Evolutionary conservation across 148 eudicot species (phyloP).

Genomic region (Vaccinium corymbosum): DNA sequence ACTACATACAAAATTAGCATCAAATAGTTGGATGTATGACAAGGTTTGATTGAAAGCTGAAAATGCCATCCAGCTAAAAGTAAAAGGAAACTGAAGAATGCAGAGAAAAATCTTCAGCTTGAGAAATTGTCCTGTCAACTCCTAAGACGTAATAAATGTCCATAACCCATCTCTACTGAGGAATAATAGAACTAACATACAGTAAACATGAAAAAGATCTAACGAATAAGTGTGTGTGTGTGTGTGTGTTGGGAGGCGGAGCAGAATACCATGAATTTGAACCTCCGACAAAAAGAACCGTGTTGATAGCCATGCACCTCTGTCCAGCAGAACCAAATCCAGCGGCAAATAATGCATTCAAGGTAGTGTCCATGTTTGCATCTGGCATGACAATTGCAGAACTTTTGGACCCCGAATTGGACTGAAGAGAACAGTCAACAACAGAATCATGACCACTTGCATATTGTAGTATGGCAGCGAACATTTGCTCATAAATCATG

Average conservation of each 20-base stretch:
- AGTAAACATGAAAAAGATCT: not conserved
- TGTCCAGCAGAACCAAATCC: constrained; percentile 96
- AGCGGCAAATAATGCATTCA: constrained; percentile 76
- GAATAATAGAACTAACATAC: not conserved
- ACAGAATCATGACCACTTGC: constrained; percentile 8
- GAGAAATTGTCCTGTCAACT: not conserved
- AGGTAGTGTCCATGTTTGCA: constrained; percentile 67
- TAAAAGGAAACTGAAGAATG: not conserved
- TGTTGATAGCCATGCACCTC: constrained; percentile 86
- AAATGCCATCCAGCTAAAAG: not conserved
- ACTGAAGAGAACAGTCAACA: constrained; percentile 32
- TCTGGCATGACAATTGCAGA: constrained; percentile 84
- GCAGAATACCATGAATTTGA: constrained; percentile 58
- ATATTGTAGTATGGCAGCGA: not conserved
- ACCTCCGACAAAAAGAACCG: constrained; percentile 75
- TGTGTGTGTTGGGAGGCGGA: not conserved
- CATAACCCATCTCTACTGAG: not conserved
- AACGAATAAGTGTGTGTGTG: not conserved
- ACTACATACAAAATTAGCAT: not conserved
- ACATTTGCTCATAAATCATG: not conserved
- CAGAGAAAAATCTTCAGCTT: not conserved
- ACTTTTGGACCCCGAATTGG: constrained; percentile 88
- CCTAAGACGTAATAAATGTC: not conserved
- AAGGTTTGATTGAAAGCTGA: not conserved
- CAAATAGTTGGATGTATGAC: not conserved